Evolutionary conservation across 805 yeast genomes (phyloP).

Genomic region (Saccharomycopsis javanensis): DNA sequence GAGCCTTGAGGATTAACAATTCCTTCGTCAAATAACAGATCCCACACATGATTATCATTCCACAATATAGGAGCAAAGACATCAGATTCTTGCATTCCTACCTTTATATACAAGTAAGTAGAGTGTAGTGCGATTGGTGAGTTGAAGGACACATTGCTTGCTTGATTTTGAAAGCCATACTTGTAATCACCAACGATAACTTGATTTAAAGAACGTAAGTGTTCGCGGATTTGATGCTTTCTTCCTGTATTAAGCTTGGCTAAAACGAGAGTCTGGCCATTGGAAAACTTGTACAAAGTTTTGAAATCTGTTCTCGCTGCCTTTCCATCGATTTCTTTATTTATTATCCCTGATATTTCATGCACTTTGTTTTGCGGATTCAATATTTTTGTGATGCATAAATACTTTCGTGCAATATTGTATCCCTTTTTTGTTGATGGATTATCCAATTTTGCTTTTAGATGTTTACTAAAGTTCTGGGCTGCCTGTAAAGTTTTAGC

Average conservation of each 20-base stretch:
- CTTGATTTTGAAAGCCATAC: conserved; percentile 7
- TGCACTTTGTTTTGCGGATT: neutral
- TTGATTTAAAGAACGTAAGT: conserved; percentile 26
- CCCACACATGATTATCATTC: conserved; percentile 11
- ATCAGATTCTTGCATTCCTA: conserved; percentile 25
- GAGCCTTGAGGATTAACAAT: neutral
- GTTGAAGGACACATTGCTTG: neutral
- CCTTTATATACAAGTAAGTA: conserved; percentile 25
- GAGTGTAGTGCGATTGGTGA: conserved; percentile 32
- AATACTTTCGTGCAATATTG: conserved; percentile 28
- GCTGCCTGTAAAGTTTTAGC: conserved; percentile 29
- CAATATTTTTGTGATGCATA: conserved; percentile 22
- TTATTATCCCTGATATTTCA: conserved; percentile 2
- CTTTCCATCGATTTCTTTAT: conserved; percentile 12
- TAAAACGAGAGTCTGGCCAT: conserved; percentile 19
- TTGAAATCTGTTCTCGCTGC: conserved; percentile 17
- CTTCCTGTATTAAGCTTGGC: conserved; percentile 31
- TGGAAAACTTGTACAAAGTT: conserved; percentile 15
- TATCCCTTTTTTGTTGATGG: conserved; percentile 30
- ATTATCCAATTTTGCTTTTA: conserved; percentile 27
- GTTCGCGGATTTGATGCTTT: conserved; percentile 33
- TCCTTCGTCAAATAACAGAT: neutral
- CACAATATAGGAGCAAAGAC: conserved; percentile 14
- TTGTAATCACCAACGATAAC: conserved; percentile 22
- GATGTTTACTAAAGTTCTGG: conserved; percentile 26